Base-by-base conservation (phyloP, 352 stramenopile species). In the Pseudoperonospora humuli region DNA sequence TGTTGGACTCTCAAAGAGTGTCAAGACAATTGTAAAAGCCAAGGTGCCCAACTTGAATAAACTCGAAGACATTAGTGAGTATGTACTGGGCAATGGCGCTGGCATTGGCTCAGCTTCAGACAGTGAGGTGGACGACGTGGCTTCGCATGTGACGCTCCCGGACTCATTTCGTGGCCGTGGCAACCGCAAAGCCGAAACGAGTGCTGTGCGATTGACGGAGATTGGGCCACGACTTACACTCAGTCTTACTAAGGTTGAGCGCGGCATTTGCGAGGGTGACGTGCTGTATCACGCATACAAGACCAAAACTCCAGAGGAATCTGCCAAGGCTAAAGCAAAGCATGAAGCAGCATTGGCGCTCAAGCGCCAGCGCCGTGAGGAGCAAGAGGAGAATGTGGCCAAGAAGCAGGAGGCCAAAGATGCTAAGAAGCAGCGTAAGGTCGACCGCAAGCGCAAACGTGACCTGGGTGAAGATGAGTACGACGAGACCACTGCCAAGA, bases 231-330 rank as follows among this genome's bases (percentile, higher is more conserved):
- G 96, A 6, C 58, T 99, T 20, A 96, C 84, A 14, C 63, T 99
- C 18, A 84, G 96, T 54, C 70, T 99, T 2, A 93, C 85, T 28
- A 98, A 98, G 75, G 95, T 98, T 27, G 90, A 99, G 72, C 77
- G 94, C 39, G 95, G 95, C 42, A 72, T 99, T 27, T 96, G 85
- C 43, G 81, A 93, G 24, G 95, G 96, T 31, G 96, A 98, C 64
- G 92, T 99, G 31, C 78, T 98, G 49, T 99, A 98, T 68, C 95
- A 99, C 75, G 88, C 90, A 17, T 97, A 90, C 68, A 75, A 66
- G 43, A 77, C 66, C 23, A 96, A 96, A 67, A 84, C 84, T 8
- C 72, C 80, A 0, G 81, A 91, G 43, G 82, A 94, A 38, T 58
- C 75, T n/a, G 75, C 78, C 9, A 75, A 80, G 57, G 68, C 72